Evolutionary conservation across 805 yeast genomes (phyloP).

Genomic region (Ogataea haglerorum): DNA sequence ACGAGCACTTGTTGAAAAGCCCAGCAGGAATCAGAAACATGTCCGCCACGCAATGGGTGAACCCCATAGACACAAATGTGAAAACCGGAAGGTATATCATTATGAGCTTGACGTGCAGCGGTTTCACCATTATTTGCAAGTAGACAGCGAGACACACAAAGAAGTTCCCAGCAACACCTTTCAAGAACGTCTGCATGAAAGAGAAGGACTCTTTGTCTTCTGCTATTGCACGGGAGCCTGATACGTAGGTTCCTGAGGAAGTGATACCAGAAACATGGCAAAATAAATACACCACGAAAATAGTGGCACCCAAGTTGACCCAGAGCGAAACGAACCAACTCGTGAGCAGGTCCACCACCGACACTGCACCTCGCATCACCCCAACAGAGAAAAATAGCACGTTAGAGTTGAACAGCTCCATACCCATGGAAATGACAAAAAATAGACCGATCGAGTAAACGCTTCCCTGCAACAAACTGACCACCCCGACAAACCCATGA

Average conservation of each 20-base stretch:
- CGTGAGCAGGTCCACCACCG: constrained; percentile 55
- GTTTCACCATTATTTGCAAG: constrained; percentile 74
- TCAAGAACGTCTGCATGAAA: constrained; percentile 64
- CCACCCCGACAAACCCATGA: constrained; percentile 46
- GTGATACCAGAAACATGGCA: constrained; percentile 55
- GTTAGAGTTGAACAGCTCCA: constrained; percentile 73
- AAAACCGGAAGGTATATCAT: constrained; percentile 67
- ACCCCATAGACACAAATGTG: constrained; percentile 76
- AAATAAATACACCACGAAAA: constrained; percentile 64
- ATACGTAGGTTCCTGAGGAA: constrained; percentile 36
- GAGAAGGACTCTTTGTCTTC: constrained; percentile 40
- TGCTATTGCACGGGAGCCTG: constrained; percentile 48
- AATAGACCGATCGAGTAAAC: constrained; percentile 71
- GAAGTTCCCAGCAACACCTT: constrained; percentile 74
- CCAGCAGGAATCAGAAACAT: constrained; percentile 70
- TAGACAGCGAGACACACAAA: constrained; percentile 74
- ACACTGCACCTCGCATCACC: constrained; percentile 64
- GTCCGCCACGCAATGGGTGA: constrained; percentile 79
- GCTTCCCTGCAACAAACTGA: constrained; percentile 55
- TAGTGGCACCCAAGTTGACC: constrained; percentile 59
- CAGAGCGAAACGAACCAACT: constrained; percentile 69
- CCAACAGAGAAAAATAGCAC: constrained; percentile 70
- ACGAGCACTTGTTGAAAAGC: constrained; percentile 60
- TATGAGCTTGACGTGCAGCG: constrained; percentile 68
- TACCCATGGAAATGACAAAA: constrained; percentile 71